Percentiles rank a stretch among this genome's conserved stretches.
Evolutionary conservation across 2,329 filamentous ascomycete species (phyloP).

Genomic region (Xylaria polymorpha): DNA sequence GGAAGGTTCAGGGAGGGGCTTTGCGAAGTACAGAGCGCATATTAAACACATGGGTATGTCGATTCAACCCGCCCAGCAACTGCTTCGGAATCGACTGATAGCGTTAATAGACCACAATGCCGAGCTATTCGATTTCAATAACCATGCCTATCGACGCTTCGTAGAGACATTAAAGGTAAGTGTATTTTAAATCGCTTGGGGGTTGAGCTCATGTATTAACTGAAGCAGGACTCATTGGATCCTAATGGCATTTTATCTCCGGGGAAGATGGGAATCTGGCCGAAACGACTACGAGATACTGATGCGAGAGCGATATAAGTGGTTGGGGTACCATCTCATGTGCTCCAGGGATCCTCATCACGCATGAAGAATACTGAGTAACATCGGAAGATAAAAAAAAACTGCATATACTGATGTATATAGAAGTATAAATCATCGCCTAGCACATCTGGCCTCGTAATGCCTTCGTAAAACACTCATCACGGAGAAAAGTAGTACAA

Average conservation of each 20-base stretch:
- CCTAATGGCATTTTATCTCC: constrained; percentile 54
- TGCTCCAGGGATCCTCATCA: background rate
- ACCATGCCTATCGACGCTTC: constrained; percentile 54
- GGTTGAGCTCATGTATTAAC: background rate
- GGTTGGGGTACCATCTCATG: background rate
- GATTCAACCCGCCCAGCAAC: background rate
- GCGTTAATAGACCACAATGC: constrained; percentile 50
- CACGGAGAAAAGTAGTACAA: background rate
- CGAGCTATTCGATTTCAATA: constrained; percentile 54
- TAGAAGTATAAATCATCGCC: background rate
- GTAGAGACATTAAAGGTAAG: constrained; percentile 54
- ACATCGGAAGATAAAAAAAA: background rate
- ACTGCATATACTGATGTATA: background rate
- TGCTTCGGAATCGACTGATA: constrained; percentile 2
- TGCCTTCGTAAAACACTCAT: background rate
- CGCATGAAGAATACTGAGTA: background rate
- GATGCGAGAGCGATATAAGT: constrained; percentile 12
- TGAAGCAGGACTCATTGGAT: constrained; percentile 51
- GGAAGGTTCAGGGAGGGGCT: constrained; percentile 52
- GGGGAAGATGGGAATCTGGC: constrained; percentile 56
- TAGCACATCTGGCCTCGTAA: background rate
- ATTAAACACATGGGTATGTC: constrained; percentile 55
- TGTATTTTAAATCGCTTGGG: background rate
- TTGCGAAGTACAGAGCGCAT: constrained; percentile 54
- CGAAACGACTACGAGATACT: constrained; percentile 41